Base-by-base conservation (phyloP, 805 yeast species). In the Grigorovia yakushimaensis region DNA sequence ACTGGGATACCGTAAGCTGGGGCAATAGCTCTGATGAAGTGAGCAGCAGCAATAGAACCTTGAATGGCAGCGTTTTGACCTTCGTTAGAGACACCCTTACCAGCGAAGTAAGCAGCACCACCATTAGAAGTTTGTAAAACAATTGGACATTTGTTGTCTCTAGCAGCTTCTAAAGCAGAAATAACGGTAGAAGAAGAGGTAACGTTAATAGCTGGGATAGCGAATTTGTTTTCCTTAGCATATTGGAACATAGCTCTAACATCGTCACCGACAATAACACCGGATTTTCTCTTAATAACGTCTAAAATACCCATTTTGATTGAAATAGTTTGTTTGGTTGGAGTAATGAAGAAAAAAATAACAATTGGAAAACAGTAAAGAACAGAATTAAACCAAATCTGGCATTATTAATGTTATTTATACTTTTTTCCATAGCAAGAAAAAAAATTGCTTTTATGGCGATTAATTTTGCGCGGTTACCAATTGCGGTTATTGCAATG, bases 61-160 rank as follows among this genome's bases (percentile, higher is more conserved):
- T 81, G 82, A 72, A 93, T 86, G 54, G 98, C 84, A 52, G 98
- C 98, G 64, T 75, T 74, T 77, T 93, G 98, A 77, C 87, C 83
- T 64, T 77, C 77, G 85, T 93, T 93, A 70, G 79, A 77, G 60
- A 93, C 88, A 76, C 98, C 98, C 82, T 93, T 93, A 76, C 98
- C 98, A 56, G 98, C 98, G 70, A 93, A 93, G 87, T 81, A 93
- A 55, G 98, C 98, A 60, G 98, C 95, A 78, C 98, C 98, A 77
- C 98, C 98, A 73, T 93, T 88, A 52, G 98, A 91, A 60, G 91
- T 81, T 76, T 93, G 98, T 68, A 93, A 75, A 69, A 93, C 87
- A 73, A 93, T 88, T 75, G 98, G 98, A 53, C 96, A 80, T 60
- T 84, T 79, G 74, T 75, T 78, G 73, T 93, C 97, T 72, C 95